Base-by-base conservation (phyloP, 805 yeast species). In the Candida chauliodis region DNA sequence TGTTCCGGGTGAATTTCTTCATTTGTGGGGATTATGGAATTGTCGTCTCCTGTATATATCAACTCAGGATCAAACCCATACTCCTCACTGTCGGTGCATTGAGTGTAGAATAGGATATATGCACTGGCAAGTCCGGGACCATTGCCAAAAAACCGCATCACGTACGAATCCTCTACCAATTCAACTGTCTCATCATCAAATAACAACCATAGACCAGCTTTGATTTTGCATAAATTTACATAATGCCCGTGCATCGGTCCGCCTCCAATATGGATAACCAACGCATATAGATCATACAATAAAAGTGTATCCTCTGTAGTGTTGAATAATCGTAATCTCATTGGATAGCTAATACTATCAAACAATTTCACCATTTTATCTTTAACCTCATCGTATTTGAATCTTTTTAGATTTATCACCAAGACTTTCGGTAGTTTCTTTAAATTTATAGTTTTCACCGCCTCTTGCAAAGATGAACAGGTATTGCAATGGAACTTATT, bases 201-300 rank as follows among this genome's bases (percentile, higher is more conserved):
- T 41, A 93, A 63, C 21, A 93, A 63, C 99, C 99, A 93, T 0
- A 96, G 90, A 28, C 78, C 76, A 16, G 75, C 70, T 38, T 76
- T 79, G 4, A 89, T 82, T 54, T 88, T 88, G 43, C 93, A 83
- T 4, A 93, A 66, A 0, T 95, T 75, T 8, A 93, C 91, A 58
- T 93, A 93, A 57, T 93, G 99, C 0, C 99, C 99, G 61, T 90
- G 96, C 66, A 88, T 89, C 1, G 98, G 97, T 0, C 98, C 97
- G 3, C 96, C 95, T 5, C 99, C 99, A 48, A 93, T 80, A 55
- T 93, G 99, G 8, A 93, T 89, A 9, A 93, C 93, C 30, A 91
- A 81, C 0, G 91, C 87, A 45, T 79, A 83, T 36, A 93, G 63
- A 51, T 90, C 96, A 53, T 89, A 93, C 14, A 81, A 68, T 37